Percentiles rank a stretch among this genome's conserved stretches.
phyloP scores from a whole-genome alignment of 805 yeast genomes.

The Starmerella floricola region DNA sequence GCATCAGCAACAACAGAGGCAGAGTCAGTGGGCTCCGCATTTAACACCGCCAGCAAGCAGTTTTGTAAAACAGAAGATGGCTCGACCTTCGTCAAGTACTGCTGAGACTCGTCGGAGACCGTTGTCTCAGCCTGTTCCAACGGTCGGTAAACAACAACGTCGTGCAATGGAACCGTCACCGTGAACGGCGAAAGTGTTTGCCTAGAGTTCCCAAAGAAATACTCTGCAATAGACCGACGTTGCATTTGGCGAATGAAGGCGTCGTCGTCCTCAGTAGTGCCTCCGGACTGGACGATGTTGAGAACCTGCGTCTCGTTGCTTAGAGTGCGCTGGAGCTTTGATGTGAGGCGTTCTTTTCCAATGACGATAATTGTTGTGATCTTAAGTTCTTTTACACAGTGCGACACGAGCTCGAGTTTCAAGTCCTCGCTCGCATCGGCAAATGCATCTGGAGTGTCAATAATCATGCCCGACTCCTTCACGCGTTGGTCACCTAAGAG shows the following conservation, averaged over 20 bases:
- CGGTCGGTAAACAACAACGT: conserved; percentile 53
- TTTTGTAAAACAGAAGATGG: conserved; percentile 46
- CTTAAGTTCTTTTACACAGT: conserved; percentile 37
- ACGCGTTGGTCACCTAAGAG: conserved; percentile 38
- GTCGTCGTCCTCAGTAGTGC: conserved; percentile 61
- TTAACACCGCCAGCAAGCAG: conserved; percentile 55
- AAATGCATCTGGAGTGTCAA: conserved; percentile 56
- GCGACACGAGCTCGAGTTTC: conserved; percentile 44
- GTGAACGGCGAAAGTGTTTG: conserved; percentile 73
- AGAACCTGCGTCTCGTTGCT: conserved; percentile 4
- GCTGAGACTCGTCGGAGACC: conserved; percentile 16
- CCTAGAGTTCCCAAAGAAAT: conserved; percentile 68
- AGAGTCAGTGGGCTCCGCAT: conserved; percentile 38
- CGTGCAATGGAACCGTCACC: conserved; percentile 54
- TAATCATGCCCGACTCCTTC: conserved; percentile 44
- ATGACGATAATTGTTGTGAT: conserved; percentile 52
- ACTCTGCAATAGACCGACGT: conserved; percentile 67
- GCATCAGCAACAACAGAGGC: conserved; percentile 40
- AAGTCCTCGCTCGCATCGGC: conserved; percentile 25
- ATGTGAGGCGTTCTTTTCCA: conserved; percentile 60
- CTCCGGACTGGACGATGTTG: conserved; percentile 33
- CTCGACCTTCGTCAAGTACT: conserved; percentile 29
- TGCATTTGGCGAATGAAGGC: conserved; percentile 53
- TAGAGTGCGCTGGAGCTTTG: conserved; percentile 45
- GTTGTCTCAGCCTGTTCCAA: conserved; percentile 25